phyloP scores from a whole-genome alignment of 495 filamentous ascomycete species.

The Opeltia flavorubescens region DNA sequence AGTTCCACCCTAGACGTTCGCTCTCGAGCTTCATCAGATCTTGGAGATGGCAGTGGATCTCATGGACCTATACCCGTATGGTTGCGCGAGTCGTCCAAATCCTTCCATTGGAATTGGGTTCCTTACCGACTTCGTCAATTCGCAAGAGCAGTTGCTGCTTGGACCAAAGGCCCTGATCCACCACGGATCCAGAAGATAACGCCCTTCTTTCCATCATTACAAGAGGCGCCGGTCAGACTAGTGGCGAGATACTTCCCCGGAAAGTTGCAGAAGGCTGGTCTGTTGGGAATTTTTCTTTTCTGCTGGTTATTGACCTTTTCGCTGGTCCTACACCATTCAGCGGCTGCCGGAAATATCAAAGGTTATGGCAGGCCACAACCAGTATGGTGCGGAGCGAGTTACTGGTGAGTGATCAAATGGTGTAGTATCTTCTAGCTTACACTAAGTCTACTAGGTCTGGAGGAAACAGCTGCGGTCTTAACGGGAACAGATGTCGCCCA shows the following conservation, averaged over 20 bases:
- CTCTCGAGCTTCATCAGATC: constrained; percentile 3
- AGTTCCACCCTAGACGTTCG: constrained; percentile 16
- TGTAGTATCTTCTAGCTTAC: neutral
- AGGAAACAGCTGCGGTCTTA: constrained; percentile 62
- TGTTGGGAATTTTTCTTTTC: constrained; percentile 48
- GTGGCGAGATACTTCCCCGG: constrained; percentile 52
- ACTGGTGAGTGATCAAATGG: constrained; percentile 32
- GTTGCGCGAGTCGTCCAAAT: constrained; percentile 38
- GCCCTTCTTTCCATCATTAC: constrained; percentile 53
- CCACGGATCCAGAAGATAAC: constrained; percentile 49
- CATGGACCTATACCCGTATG: constrained; percentile 28
- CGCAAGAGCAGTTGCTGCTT: constrained; percentile 36
- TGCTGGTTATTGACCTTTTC: constrained; percentile 63
- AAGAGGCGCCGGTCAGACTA: constrained; percentile 51
- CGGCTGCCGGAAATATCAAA: constrained; percentile 48
- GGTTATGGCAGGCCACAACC: constrained; percentile 51
- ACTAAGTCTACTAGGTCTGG: constrained; percentile 37
- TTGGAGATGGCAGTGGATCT: constrained; percentile 2
- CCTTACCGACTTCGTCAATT: constrained; percentile 34
- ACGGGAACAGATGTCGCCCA: constrained; percentile 70
- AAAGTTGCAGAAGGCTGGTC: constrained; percentile 38
- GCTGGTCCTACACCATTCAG: constrained; percentile 48
- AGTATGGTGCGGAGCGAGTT: constrained; percentile 51
- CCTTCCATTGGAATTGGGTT: constrained; percentile 39
- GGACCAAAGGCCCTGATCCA: constrained; percentile 58